Percentiles rank a stretch among this genome's conserved stretches.
Conservation (phyloP, 768 basidiomycete species). For the Phylloporus sp. region DNA sequence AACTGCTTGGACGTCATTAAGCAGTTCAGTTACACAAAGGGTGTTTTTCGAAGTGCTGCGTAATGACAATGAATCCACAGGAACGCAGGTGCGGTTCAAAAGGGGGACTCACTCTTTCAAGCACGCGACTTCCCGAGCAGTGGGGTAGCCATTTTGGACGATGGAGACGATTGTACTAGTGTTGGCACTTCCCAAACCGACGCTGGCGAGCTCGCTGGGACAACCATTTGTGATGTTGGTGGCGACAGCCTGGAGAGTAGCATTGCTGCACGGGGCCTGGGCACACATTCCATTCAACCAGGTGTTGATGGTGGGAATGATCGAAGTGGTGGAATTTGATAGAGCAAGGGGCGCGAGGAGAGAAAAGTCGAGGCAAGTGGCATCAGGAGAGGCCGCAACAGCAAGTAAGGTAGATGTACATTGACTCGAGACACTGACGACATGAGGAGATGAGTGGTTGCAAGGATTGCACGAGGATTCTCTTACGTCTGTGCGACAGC, state of each 20-base stretch:
- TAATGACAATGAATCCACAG: background rate
- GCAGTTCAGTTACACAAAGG: slow-evolving; percentile 54
- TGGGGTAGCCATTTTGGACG: slow-evolving; percentile 54
- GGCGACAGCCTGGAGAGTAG: slow-evolving; percentile 51
- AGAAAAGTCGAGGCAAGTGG: slow-evolving; percentile 39
- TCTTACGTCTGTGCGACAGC: slow-evolving; percentile 44
- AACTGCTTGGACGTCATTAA: slow-evolving; percentile 46
- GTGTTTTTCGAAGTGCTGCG: slow-evolving; percentile 34
- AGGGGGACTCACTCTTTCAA: slow-evolving; percentile 53
- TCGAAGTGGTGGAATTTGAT: slow-evolving; percentile 25
- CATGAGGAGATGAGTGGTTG: background rate
- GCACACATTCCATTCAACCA: slow-evolving; percentile 61
- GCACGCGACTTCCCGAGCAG: slow-evolving; percentile 51
- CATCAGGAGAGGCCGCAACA: slow-evolving; percentile 35
- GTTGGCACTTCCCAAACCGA: slow-evolving; percentile 18
- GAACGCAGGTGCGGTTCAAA: background rate
- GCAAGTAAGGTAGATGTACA: slow-evolving; percentile 46
- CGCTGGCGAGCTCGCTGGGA: slow-evolving; percentile 32
- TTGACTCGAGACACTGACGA: slow-evolving; percentile 17
- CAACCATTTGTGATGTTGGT: slow-evolving; percentile 52
- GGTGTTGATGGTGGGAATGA: slow-evolving; percentile 43
- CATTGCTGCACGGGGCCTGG: slow-evolving; percentile 51
- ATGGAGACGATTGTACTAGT: slow-evolving; percentile 28
- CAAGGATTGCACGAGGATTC: slow-evolving; percentile 3
- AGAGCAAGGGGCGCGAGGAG: slow-evolving; percentile 28